Evolutionary conservation across 805 yeast genomes (phyloP), one percentile per base, ranked within the genome.

Genomic region (Hanseniaspora hatyaiensis): DNA sequence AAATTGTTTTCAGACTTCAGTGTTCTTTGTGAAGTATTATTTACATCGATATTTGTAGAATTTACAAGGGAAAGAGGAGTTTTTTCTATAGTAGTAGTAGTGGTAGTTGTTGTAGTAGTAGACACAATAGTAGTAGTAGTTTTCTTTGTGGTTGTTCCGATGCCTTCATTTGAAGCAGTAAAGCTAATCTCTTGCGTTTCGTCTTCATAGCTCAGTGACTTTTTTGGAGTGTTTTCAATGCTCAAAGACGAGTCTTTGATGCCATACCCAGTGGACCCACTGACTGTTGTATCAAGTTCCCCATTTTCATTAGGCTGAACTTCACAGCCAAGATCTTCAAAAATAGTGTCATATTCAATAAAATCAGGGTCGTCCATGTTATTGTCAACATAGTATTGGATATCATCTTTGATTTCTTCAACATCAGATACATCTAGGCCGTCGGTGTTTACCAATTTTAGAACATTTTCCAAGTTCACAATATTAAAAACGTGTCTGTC

Each of bases 261-360:
- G 20, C 50, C 13, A 29, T 11, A 34, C 3, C 12, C 20, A 22
- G 29, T 15, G 32, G 55, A 49, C 4, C 41, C 32, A 12, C 50
- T 29, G 2, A 40, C 15, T 24, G 31, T 15, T 3, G 32, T 28
- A n/a, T 51, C 52, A 1, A 32, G 4, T 30, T 52, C 70, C 13
- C 67, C 70, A 18, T 53, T 55, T 34, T 75, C 82, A 49, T 72
- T 78, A 37, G 87, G 56, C 34, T 53, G 53, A 19, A 62, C 52
- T 52, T 61, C 63, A 49, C 64, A 73, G 37, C 80, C 87, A 55
- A 92, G 72, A 51, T 79, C 85, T 55, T 92, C 96, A 64, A 89
- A 92, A 52, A 89, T 75, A 12, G 85, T 87, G 56, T 88, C 96
- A 63, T 89, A 95, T 59, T 87, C 96, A 29, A 88, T 81, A 62